Evolutionary conservation across 192 early-diverging fungal species (phyloP).

Genomic region (Coemansia aciculifera): DNA sequence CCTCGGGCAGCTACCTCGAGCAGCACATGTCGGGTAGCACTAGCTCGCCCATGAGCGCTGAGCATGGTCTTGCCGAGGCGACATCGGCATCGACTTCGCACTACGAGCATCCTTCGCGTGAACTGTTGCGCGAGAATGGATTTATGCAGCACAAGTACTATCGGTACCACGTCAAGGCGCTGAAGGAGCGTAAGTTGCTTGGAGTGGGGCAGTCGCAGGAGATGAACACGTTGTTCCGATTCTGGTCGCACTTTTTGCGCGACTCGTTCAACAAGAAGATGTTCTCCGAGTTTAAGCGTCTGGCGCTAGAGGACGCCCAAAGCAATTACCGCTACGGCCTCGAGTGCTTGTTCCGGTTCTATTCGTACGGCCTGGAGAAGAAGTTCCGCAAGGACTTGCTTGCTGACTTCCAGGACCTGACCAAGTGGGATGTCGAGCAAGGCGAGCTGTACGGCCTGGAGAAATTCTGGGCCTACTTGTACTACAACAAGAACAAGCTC

Average conservation of each 20-base stretch:
- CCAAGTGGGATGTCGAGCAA: constrained; percentile 70
- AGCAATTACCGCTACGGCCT: constrained; percentile 91
- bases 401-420: constrained; percentile 84
- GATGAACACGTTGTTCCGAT: constrained; percentile 97
- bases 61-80: neutral
- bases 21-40: constrained; percentile 27
- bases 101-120: constrained; percentile 88
- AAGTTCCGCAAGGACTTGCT: constrained; percentile 84
- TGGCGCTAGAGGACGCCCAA: constrained; percentile 86
- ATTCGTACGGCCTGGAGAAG: constrained; percentile 92
- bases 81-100: neutral
- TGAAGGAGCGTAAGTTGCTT: constrained; percentile 87
- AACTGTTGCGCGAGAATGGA: constrained; percentile 93
- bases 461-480: constrained; percentile 95
- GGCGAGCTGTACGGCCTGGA: constrained; percentile 86
- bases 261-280: constrained; percentile 94
- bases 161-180: constrained; percentile 90
- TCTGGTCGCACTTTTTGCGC: constrained; percentile 98
- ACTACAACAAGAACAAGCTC: constrained; percentile 83
- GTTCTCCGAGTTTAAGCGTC: constrained; percentile 89
- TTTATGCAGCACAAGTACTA: constrained; percentile 97
- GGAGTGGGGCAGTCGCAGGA: constrained; percentile 90
- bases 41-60: constrained; percentile 16
- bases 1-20: constrained; percentile 33
- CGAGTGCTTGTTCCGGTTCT: constrained; percentile 97